Evolutionary conservation across 495 filamentous ascomycete genomes (phyloP).

Genomic region (Hypoxylon subgilvum): DNA sequence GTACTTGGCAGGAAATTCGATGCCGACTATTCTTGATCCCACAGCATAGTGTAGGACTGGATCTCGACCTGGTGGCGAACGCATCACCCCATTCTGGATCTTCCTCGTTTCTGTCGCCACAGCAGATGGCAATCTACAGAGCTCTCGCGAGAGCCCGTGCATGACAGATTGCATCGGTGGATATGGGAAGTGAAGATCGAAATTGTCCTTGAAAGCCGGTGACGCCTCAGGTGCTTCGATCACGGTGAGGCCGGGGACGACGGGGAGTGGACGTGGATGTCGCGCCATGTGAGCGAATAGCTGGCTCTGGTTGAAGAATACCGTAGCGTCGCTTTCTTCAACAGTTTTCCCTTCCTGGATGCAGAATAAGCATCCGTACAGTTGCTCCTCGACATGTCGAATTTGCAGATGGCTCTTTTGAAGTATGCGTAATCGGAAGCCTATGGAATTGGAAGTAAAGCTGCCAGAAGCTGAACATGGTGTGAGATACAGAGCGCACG

Average conservation of each 20-base stretch:
- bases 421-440: constrained; percentile 50
- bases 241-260: constrained; percentile 47
- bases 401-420: constrained; percentile 50
- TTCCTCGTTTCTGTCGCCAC: constrained; percentile 43
- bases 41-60: constrained; percentile 48
- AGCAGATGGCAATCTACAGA: constrained; percentile 44
- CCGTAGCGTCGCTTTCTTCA: constrained; percentile 51
- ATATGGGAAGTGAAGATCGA: constrained; percentile 53
- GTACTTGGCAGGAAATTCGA: constrained; percentile 53
- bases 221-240: constrained; percentile 39
- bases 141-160: constrained; percentile 39
- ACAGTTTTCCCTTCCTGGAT: constrained; percentile 43
- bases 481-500: constrained; percentile 8
- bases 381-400: constrained; percentile 44
- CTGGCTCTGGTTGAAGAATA: constrained; percentile 49
- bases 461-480: constrained; percentile 39
- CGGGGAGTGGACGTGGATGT: constrained; percentile 50
- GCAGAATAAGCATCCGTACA: constrained; percentile 52
- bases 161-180: constrained; percentile 40
- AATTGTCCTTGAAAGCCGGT: constrained; percentile 43
- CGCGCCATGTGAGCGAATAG: constrained; percentile 50
- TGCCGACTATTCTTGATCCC: constrained; percentile 52
- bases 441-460: constrained; percentile 42
- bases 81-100: constrained; percentile 38
- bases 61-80: constrained; percentile 46